phyloP scores from a whole-genome alignment of 2,329 filamentous ascomycete genomes.

The Colletotrichum coccodes region DNA sequence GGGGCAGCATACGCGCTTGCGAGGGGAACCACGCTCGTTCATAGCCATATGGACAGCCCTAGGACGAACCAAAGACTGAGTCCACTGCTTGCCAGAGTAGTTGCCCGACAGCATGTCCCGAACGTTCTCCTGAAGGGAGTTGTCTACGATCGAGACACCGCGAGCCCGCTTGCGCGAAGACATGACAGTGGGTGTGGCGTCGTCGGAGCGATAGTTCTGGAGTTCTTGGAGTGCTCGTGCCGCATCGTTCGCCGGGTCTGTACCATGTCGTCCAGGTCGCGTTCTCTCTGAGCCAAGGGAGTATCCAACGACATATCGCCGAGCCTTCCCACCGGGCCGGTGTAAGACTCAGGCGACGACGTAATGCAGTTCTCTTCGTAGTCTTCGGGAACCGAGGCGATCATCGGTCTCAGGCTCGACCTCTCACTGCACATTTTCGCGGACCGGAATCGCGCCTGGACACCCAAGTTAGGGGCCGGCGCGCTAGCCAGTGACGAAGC shows the following conservation, averaged over 20 bases:
- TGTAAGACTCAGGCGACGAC: slow-evolving; percentile 68
- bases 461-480: slow-evolving; percentile 67
- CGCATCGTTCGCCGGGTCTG: slow-evolving; percentile 61
- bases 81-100: slow-evolving; percentile 44
- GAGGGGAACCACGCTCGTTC: slow-evolving; percentile 48
- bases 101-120: slow-evolving; percentile 66
- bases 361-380: slow-evolving; percentile 61
- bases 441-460: slow-evolving; percentile 72
- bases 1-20: slow-evolving; percentile 76
- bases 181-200: slow-evolving; percentile 51
- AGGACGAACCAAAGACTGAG: slow-evolving; percentile 51
- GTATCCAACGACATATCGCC: slow-evolving; percentile 60
- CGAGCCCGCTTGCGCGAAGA: slow-evolving; percentile 65
- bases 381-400: slow-evolving; percentile 68
- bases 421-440: slow-evolving; percentile 69
- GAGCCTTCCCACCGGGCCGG: slow-evolving; percentile 62
- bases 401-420: slow-evolving; percentile 60
- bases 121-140: slow-evolving; percentile 73
- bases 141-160: slow-evolving; percentile 64
- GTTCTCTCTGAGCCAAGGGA: slow-evolving; percentile 55
- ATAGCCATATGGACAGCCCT: slow-evolving; percentile 41
- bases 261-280: slow-evolving; percentile 55
- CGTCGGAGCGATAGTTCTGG: slow-evolving; percentile 60
- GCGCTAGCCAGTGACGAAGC: slow-evolving; percentile 69
- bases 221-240: slow-evolving; percentile 69